phyloP scores from a whole-genome alignment of 2,329 filamentous ascomycete genomes.

The Rutstroemia sp. region DNA sequence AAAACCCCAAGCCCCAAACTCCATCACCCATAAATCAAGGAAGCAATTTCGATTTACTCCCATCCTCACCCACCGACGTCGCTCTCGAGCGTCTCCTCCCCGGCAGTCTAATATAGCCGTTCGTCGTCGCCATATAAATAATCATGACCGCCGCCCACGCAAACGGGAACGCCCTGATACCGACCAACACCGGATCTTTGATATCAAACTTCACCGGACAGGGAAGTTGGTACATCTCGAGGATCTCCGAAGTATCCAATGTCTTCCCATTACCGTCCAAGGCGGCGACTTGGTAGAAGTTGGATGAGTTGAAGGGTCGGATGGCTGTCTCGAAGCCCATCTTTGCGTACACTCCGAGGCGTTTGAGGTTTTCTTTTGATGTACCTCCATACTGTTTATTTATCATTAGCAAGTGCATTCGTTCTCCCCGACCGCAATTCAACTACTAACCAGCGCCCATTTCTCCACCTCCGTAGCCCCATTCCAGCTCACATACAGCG shows the following conservation, averaged over 20 bases:
- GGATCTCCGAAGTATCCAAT: background rate
- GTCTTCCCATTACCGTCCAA: background rate
- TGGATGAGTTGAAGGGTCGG: background rate
- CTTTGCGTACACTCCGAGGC: background rate
- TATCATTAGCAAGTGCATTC: background rate
- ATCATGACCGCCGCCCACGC: background rate
- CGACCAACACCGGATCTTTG: background rate
- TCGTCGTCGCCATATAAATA: background rate
- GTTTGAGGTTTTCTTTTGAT: background rate
- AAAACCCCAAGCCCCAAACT: too few species aligned
- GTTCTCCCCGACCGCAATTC: background rate
- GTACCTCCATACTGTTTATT: background rate
- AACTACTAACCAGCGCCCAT: slow-evolving; percentile 14
- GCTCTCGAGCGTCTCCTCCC: background rate
- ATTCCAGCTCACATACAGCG: slow-evolving; percentile 29
- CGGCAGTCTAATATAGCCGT: background rate
- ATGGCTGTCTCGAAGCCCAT: background rate
- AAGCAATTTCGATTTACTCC: background rate
- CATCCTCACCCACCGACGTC: background rate
- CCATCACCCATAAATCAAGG: background rate
- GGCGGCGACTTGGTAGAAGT: background rate
- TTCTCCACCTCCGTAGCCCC: slow-evolving; percentile 28
- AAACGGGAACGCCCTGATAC: background rate
- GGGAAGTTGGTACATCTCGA: background rate
- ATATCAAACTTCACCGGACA: background rate